These are phyloP conservation scores for Yamadazyma trypodendri DNA, from an alignment of 1,139 yeast genomes.

Conservation along the genomic window DNA sequence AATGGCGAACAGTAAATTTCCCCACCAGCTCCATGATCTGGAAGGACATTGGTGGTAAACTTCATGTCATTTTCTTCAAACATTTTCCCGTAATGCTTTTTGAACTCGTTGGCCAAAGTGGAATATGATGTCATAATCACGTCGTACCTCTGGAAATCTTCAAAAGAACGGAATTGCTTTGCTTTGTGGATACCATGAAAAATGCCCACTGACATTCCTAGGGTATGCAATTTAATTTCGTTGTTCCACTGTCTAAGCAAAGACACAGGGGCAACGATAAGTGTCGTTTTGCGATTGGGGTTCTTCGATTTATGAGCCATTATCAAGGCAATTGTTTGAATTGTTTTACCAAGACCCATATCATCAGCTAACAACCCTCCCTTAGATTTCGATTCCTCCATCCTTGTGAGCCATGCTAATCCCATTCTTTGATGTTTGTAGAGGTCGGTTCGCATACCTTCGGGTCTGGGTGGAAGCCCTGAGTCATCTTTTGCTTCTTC, in stretches of 20 bases:
- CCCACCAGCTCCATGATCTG: slow-evolving; percentile 41
- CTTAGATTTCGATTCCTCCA: slow-evolving; percentile 54
- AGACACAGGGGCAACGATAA: slow-evolving; percentile 84
- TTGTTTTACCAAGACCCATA: slow-evolving; percentile 93
- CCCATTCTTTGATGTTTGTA: slow-evolving; percentile 88
- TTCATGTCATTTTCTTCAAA: slow-evolving; percentile 26
- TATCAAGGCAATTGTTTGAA: slow-evolving; percentile 74
- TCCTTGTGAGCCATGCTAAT: slow-evolving; percentile 72
- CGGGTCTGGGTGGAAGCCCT: slow-evolving; percentile 63
- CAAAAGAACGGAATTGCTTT: slow-evolving; percentile 36
- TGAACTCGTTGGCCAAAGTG: slow-evolving; percentile 68
- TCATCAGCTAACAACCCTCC: slow-evolving; percentile 93
- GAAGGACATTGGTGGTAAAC: slow-evolving; percentile 31
- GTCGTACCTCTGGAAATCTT: slow-evolving; percentile 57
- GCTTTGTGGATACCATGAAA: slow-evolving; percentile 58
- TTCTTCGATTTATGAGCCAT: slow-evolving; percentile 50
- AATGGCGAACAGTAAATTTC: slow-evolving; percentile 63
- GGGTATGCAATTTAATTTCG: slow-evolving; percentile 64
- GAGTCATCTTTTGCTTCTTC: slow-evolving; percentile 34
- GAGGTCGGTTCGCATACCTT: slow-evolving; percentile 59
- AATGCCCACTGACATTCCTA: slow-evolving; percentile 49
- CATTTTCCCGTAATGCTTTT: slow-evolving; percentile 52
- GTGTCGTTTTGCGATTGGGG: slow-evolving; percentile 50
- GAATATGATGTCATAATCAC: slow-evolving; percentile 78
- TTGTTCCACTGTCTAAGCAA: slow-evolving; percentile 81